Base-by-base conservation (phyloP, 2,329 filamentous ascomycete species). In the Beauveria varroae region DNA sequence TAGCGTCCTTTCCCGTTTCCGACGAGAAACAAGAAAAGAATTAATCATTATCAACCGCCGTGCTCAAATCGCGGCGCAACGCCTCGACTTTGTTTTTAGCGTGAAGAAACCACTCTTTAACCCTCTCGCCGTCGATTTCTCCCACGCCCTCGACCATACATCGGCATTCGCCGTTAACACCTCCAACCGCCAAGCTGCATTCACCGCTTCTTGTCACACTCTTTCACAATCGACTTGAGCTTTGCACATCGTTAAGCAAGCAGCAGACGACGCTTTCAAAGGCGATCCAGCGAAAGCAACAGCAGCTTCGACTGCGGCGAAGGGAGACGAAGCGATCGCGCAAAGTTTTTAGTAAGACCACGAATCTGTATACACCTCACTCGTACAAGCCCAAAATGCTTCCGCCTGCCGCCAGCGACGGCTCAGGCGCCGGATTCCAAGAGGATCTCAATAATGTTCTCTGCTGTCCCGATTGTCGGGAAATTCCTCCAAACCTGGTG, bases 381-480 rank as follows among this genome's bases (percentile, higher is more conserved):
- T 68, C 72, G 37, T 77, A 78, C 68, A 66, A 71, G 63, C 68
- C 73, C 67, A 79, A 79, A 66, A 82, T 82, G 78, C 72, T 82
- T 64, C 70, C 73, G 60, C 69, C 76, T 40, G 71, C 72, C 58
- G 71, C 70, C 63, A 71, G 68, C 50, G 71, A 72, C 60, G 63
- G 65, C 22, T 68, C 63, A 44, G 70, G 66, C 34, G 67, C 64
- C 53, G 71, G 68, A 60, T 96, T 87, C 81, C 85, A 86, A 70
- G 88, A 96, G 73, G 95, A 98, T 67, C 82, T 98, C 63, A 96
- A 91, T 73, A 88, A 91, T 70, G 86, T 88, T 66, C 76, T 98
- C 65, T 87, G 91, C 65, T 99, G 95, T 74, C 89, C 86, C 18
- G 93, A 99, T 72, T 99, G 95, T 81, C 89, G 88, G 70, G 91